Evolutionary conservation across 352 stramenopile species (phyloP).

Genomic region (Phytophthora ohioensis): DNA sequence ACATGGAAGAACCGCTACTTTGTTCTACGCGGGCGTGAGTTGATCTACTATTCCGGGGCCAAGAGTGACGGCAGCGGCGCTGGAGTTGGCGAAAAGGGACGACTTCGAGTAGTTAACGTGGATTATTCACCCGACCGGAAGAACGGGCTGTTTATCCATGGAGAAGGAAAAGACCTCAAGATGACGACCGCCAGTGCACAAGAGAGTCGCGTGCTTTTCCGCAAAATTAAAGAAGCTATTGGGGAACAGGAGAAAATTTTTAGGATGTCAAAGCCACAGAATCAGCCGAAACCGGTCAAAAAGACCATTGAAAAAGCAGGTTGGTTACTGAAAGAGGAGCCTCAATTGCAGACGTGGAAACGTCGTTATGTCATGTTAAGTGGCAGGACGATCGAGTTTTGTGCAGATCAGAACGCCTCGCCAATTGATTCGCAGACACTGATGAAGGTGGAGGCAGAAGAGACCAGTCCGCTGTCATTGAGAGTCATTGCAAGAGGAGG

Average conservation of each 20-base stretch:
- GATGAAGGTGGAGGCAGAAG: slow-evolving; percentile 35
- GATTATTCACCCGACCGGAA: slow-evolving; percentile 55
- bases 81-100: slow-evolving; percentile 68
- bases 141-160: slow-evolving; percentile 69
- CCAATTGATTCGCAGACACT: slow-evolving; percentile 42
- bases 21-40: slow-evolving; percentile 60
- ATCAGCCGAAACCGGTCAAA: background rate
- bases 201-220: slow-evolving; percentile 64
- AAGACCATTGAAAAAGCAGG: slow-evolving; percentile 38
- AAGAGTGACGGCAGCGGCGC: slow-evolving; percentile 43
- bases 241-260: slow-evolving; percentile 44
- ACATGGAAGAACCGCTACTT: slow-evolving; percentile 84
- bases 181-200: slow-evolving; percentile 65
- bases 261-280: slow-evolving; percentile 4
- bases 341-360: slow-evolving; percentile 51
- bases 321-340: slow-evolving; percentile 57
- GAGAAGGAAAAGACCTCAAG: slow-evolving; percentile 66
- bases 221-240: slow-evolving; percentile 53
- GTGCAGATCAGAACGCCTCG: slow-evolving; percentile 35
- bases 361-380: slow-evolving; percentile 62
- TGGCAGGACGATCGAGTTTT: slow-evolving; percentile 65
- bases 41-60: slow-evolving; percentile 65
- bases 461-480: slow-evolving; percentile 34
- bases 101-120: slow-evolving; percentile 61
- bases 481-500: slow-evolving; percentile 21